Percentiles rank a stretch among this genome's conserved stretches.
These are phyloP conservation scores for Pseudocercospora fijiensis DNA, from an alignment of 2,329 filamentous ascomycete genomes.

Conservation along the genomic window DNA sequence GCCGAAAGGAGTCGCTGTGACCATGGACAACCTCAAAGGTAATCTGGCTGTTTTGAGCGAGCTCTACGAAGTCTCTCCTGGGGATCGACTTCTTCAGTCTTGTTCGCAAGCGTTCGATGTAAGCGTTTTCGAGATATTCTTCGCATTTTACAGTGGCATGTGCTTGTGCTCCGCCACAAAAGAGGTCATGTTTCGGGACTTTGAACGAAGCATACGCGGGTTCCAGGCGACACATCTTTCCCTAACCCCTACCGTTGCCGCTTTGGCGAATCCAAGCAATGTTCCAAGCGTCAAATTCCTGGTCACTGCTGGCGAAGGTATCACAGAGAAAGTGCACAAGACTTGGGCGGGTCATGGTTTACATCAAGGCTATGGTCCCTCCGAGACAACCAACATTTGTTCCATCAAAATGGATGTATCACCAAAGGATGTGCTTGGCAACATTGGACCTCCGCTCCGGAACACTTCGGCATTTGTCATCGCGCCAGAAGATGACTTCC, in stretches of 20 bases:
- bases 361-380: slow-evolving; percentile 80
- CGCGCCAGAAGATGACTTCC: slow-evolving; percentile 44
- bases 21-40: slow-evolving; percentile 71
- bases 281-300: slow-evolving; percentile 72
- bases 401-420: slow-evolving; percentile 65
- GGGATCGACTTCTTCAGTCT: slow-evolving; percentile 70
- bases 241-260: slow-evolving; percentile 80
- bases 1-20: slow-evolving; percentile 78
- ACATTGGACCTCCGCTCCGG: slow-evolving; percentile 70
- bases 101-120: slow-evolving; percentile 85
- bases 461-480: slow-evolving; percentile 76
- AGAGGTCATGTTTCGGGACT: slow-evolving; percentile 69
- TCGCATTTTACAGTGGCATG: slow-evolving; percentile 75
- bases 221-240: slow-evolving; percentile 75
- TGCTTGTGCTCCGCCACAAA: slow-evolving; percentile 74
- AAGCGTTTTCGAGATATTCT: slow-evolving; percentile 89
- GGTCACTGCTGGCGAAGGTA: slow-evolving; percentile 76
- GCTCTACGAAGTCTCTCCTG: slow-evolving; percentile 60
- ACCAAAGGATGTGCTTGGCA: slow-evolving; percentile 61
- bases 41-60: slow-evolving; percentile 67
- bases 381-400: slow-evolving; percentile 86
- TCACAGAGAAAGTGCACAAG: slow-evolving; percentile 69
- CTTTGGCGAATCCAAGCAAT: slow-evolving; percentile 65
- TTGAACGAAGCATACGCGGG: slow-evolving; percentile 64
- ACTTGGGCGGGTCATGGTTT: slow-evolving; percentile 67